A percentile compares a stretch with the other conserved stretches of the same genome.
Evolutionary conservation across 2,329 filamentous ascomycete species (phyloP).

Genomic region (Apiospora rasikravindrae): DNA sequence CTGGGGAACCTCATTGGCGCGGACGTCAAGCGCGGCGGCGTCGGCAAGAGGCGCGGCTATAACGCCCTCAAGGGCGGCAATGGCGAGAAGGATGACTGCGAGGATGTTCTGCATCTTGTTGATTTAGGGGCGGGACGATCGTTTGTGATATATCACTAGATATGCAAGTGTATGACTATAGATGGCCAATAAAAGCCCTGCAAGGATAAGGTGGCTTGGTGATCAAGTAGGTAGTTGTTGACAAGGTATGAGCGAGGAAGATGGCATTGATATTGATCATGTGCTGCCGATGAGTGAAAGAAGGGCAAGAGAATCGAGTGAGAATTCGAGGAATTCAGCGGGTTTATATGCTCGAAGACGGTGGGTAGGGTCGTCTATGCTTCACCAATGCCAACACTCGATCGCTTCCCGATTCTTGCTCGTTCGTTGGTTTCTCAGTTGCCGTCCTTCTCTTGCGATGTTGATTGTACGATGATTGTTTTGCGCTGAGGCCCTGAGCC

Average conservation of each 20-base stretch:
- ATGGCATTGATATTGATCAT: background rate
- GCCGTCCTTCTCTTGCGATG: background rate
- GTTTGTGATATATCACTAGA: background rate
- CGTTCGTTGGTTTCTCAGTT: background rate
- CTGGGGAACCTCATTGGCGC: background rate
- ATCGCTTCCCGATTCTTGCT: too few species aligned
- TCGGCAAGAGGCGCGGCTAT: background rate
- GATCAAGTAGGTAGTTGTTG: background rate
- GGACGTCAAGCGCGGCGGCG: background rate
- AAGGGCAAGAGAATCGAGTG: background rate
- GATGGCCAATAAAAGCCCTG: background rate
- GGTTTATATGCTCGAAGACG: background rate
- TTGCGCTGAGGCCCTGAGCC: background rate
- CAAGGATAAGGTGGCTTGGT: background rate
- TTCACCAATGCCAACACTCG: background rate
- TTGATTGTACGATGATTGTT: background rate
- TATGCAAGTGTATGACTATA: background rate
- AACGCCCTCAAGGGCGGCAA: conserved; percentile 16
- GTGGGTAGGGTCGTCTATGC: too few species aligned
- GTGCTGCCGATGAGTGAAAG: background rate
- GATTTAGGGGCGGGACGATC: background rate
- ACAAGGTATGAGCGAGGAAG: background rate
- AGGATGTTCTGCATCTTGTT: conserved; percentile 9
- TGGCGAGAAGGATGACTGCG: background rate
- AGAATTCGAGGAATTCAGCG: background rate